A percentile compares a stretch with the other conserved stretches of the same genome.
Evolutionary conservation across 805 yeast genomes (phyloP).

Genomic region (Huiozyma sinensis): DNA sequence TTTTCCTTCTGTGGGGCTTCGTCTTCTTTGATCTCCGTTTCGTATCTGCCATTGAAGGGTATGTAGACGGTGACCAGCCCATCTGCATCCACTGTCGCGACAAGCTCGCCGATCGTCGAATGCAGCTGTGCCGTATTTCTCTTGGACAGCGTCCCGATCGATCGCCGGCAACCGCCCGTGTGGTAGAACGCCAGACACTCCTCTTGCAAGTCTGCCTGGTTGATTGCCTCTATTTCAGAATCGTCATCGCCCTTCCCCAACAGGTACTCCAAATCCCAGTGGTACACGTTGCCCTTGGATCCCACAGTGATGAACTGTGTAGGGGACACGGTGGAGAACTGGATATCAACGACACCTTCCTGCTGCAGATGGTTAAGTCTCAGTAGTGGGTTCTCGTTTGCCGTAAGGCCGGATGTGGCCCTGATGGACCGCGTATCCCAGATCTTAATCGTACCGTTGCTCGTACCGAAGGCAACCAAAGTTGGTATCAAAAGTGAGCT

Average conservation of each 20-base stretch:
- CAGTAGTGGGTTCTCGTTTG: slow-evolving; percentile 8
- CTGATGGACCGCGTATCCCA: slow-evolving; percentile 25
- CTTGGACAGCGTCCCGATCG: slow-evolving; percentile 6
- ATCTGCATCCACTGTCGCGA: slow-evolving; percentile 21
- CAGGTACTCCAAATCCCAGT: slow-evolving; percentile 29
- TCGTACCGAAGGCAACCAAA: slow-evolving; percentile 23
- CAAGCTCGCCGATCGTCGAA: slow-evolving; percentile 17
- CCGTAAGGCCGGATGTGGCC: slow-evolving; percentile 4
- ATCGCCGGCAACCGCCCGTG: slow-evolving; percentile 24
- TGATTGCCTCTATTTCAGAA: neutral
- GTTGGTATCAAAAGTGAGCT: slow-evolving; percentile 17
- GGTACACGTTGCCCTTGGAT: slow-evolving; percentile 23
- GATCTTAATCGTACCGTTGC: slow-evolving; percentile 20
- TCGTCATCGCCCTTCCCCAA: neutral
- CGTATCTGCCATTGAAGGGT: slow-evolving; percentile 17
- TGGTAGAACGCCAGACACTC: slow-evolving; percentile 22
- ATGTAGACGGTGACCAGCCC: slow-evolving; percentile 23
- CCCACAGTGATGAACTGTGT: slow-evolving; percentile 22
- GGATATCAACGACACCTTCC: slow-evolving; percentile 18
- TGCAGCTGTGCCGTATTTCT: slow-evolving; percentile 18
- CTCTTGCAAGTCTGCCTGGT: neutral
- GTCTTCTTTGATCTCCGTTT: slow-evolving; percentile 4
- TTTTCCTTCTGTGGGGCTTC: slow-evolving; percentile 6
- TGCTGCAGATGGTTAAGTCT: slow-evolving; percentile 17
- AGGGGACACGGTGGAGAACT: slow-evolving; percentile 17